Evolutionary conservation across 2,329 filamentous ascomycete genomes (phyloP).

Genomic region (Hypoxylon sp.): DNA sequence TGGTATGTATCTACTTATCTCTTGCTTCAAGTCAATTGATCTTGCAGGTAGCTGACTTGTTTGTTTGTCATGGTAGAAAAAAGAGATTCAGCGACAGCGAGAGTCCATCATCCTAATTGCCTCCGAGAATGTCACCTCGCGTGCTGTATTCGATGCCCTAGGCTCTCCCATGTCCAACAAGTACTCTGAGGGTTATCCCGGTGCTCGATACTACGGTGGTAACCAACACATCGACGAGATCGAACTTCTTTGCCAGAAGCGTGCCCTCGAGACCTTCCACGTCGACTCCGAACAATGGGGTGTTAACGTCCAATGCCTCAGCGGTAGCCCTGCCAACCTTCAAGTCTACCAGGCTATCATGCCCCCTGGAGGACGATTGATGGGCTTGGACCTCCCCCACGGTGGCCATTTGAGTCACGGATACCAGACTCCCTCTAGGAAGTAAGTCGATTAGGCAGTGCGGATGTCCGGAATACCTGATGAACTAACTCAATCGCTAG

Average conservation of each 20-base stretch:
- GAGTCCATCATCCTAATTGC: conserved; percentile 99
- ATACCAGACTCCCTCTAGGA: conserved; percentile 94
- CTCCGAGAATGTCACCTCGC: conserved; percentile 99
- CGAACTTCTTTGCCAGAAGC: conserved; percentile 92
- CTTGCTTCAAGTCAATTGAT: conserved; percentile 43
- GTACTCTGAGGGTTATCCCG: conserved; percentile 98
- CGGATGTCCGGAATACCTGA: background rate
- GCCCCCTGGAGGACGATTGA: conserved; percentile 92
- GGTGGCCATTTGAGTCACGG: conserved; percentile 96
- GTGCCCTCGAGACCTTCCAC: conserved; percentile 91
- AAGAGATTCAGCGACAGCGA: conserved; percentile 94
- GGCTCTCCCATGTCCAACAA: conserved; percentile 98
- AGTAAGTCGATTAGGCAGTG: conserved; percentile 57
- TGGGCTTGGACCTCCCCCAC: conserved; percentile 95
- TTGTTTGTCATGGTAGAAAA: conserved; percentile 64
- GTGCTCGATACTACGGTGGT: conserved; percentile 97
- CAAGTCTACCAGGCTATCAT: conserved; percentile 99
- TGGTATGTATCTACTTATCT: conserved; percentile 67
- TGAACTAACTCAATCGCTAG: conserved; percentile 50
- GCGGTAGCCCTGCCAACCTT: conserved; percentile 93
- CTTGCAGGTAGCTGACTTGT: conserved; percentile 21
- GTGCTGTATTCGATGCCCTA: conserved; percentile 96
- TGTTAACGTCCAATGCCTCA: conserved; percentile 96
- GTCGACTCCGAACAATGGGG: conserved; percentile 91
- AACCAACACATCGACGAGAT: conserved; percentile 99